Evolutionary conservation across 768 basidiomycete genomes (phyloP).

Genomic region (Leccinum imitatum): DNA sequence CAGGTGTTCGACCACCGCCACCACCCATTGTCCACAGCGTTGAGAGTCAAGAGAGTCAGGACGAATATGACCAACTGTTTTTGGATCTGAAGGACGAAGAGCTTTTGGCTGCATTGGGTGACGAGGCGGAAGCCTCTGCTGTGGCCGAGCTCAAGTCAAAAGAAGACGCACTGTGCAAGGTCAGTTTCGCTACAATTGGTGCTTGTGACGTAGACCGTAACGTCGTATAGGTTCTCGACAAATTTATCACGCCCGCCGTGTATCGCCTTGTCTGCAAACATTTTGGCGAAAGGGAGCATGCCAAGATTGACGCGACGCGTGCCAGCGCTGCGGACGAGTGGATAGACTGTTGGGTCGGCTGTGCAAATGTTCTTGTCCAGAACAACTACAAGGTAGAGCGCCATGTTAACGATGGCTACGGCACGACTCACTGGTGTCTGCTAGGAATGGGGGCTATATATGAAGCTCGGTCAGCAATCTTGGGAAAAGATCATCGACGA

Average conservation of each 20-base stretch:
- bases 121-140: constrained; percentile 24
- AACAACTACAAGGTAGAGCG: constrained; percentile 43
- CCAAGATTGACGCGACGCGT: constrained; percentile 20
- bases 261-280: constrained; percentile 54
- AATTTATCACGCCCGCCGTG: constrained; percentile 50
- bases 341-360: constrained; percentile 75
- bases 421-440: neutral
- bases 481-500: constrained; percentile 56
- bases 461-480: constrained; percentile 51
- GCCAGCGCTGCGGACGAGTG: constrained; percentile 49
- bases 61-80: constrained; percentile 62
- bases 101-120: constrained; percentile 53
- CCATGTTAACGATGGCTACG: neutral
- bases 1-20: constrained; percentile 35
- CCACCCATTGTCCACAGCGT: constrained; percentile 26
- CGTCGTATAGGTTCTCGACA: constrained; percentile 45
- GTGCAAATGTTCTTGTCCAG: constrained; percentile 59
- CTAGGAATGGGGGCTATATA: constrained; percentile 63
- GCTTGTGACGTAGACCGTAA: neutral
- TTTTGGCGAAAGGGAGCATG: constrained; percentile 36
- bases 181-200: constrained; percentile 26
- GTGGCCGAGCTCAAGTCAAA: constrained; percentile 36
- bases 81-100: constrained; percentile 63
- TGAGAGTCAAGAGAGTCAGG: constrained; percentile 73
- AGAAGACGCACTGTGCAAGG: constrained; percentile 53